Evolutionary conservation across 2,329 filamentous ascomycete species (phyloP), one percentile per base, ranked within the genome.

Genomic region (Helminthosporium solani): DNA sequence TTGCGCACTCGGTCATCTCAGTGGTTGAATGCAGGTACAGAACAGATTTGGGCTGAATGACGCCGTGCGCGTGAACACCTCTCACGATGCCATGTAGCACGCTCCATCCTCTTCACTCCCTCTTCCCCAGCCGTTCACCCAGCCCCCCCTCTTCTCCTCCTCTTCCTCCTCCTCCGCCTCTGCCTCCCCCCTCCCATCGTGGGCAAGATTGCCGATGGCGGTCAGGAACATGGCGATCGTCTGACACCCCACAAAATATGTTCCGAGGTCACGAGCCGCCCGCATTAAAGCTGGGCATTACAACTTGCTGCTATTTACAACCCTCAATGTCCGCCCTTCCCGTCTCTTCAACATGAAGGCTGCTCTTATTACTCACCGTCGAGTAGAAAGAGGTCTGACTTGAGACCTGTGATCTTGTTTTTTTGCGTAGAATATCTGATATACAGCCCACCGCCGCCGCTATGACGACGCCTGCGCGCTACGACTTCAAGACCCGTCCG

Each of bases 401-500:
- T 47, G 43, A 56, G 28, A 34, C 37, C 41, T 44, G n/a, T 47
- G 18, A 43, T 37, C 30, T 47, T 16, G 15, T 23, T 15, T n/a
- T 23, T 39, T 18, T 27, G 7, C 25, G 25, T 12, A 27, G 25
- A 27, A 27, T 12, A 12, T 7, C 25, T 27, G n/a, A n/a, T n/a
- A n/a, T n/a, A n/a, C n/a, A n/a, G n/a, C 25, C 25, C 25, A 12
- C 7, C 30, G 14, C n/a, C 23, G 27, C 18, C 27, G 52, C 44
- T 47, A 69, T 68, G 66, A 54, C 57, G 4, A 58, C 57, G 46
- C 61, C 61, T 47, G 64, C 67, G 38, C 68, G 71, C 40, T 75
- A 75, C 60, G 57, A 66, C 33, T 75, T 77, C 55, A 68, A 72
- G 12, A 72, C 65, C 47, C 64, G 68, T 46, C 77, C 77, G 0